Conservation (phyloP, 495 filamentous ascomycete genomes). For the Lophium mytilinum region DNA sequence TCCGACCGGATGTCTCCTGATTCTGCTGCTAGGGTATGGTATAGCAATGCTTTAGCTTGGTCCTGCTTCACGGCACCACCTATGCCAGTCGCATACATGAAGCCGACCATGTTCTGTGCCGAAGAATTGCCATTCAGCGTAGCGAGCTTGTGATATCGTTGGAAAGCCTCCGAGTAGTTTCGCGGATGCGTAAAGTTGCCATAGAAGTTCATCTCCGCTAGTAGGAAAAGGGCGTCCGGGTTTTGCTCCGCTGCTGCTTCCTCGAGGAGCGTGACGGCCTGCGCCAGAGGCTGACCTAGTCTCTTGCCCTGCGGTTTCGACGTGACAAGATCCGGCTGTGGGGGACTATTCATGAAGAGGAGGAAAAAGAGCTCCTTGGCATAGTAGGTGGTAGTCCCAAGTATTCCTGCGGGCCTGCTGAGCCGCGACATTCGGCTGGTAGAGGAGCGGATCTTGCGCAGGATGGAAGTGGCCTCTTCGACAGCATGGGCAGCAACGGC, state of each 20-base stretch:
- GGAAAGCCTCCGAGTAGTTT: conserved; percentile 74
- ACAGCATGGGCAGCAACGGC: conserved; percentile 12
- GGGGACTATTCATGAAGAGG: conserved; percentile 39
- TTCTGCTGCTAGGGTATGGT: conserved; percentile 89
- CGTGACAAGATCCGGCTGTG: conserved; percentile 26
- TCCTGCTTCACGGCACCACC: conserved; percentile 75
- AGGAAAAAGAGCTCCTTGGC: conserved; percentile 39
- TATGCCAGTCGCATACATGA: conserved; percentile 93
- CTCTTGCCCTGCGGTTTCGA: conserved; percentile 27
- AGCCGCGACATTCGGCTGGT: conserved; percentile 26
- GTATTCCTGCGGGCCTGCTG: conserved; percentile 32
- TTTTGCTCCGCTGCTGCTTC: conserved; percentile 67
- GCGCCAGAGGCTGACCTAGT: conserved; percentile 26
- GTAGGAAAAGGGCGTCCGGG: conserved; percentile 78
- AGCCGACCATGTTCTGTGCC: conserved; percentile 88
- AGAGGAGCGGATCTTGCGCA: conserved; percentile 30
- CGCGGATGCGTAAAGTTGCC: conserved; percentile 87
- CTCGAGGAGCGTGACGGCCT: conserved; percentile 66
- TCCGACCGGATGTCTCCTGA: conserved; percentile 76
- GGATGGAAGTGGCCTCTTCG: conserved; percentile 29
- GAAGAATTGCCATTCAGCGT: conserved; percentile 75
- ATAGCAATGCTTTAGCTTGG: conserved; percentile 85
- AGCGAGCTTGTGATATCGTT: conserved; percentile 72
- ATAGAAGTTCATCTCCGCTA: conserved; percentile 94
- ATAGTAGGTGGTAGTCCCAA: conserved; percentile 35